Percentiles rank a stretch among this genome's conserved stretches.
phyloP scores from a whole-genome alignment of 257 asterid genomes.

The Ehretia macrophylla region DNA sequence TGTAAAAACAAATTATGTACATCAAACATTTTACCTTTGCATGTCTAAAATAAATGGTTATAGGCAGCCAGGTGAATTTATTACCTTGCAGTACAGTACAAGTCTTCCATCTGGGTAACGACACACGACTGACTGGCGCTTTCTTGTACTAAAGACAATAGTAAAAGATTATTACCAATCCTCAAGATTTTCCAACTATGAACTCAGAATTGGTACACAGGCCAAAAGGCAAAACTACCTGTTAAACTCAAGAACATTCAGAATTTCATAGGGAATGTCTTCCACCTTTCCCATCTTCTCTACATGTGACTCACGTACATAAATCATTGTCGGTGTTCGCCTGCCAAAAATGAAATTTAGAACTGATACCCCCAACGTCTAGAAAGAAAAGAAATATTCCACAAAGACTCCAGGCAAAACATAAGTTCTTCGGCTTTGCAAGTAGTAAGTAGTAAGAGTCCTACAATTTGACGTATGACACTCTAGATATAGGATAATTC shows the following conservation, averaged over 20 bases:
- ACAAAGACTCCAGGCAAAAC: too few species aligned
- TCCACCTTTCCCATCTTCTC: slow-evolving; percentile 89
- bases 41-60: slow-evolving; percentile 11
- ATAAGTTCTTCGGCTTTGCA: too few species aligned
- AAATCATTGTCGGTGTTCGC: slow-evolving; percentile 92
- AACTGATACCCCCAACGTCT: not conserved
- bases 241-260: slow-evolving; percentile 98
- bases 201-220: slow-evolving; percentile 15
- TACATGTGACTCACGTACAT: slow-evolving; percentile 96
- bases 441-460: too few species aligned
- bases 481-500: too few species aligned
- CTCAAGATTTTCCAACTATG: slow-evolving; percentile 7
- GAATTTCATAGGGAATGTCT: slow-evolving; percentile 91
- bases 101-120: slow-evolving; percentile 98
- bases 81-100: slow-evolving; percentile 98
- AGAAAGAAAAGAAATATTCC: not conserved
- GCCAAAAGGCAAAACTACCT: slow-evolving; percentile 47
- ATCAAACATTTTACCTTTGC: not conserved
- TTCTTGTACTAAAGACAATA: slow-evolving; percentile 71
- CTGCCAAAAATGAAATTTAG: slow-evolving; percentile 27
- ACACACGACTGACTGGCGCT: slow-evolving; percentile 99
- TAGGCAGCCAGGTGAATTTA: slow-evolving; percentile 10
- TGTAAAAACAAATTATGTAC: slow-evolving; percentile 25
- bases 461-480: too few species aligned
- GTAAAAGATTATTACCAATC: slow-evolving; percentile 20